Base-by-base conservation (phyloP, 257 asterid species). In the Galeopsis tetrahit region DNA sequence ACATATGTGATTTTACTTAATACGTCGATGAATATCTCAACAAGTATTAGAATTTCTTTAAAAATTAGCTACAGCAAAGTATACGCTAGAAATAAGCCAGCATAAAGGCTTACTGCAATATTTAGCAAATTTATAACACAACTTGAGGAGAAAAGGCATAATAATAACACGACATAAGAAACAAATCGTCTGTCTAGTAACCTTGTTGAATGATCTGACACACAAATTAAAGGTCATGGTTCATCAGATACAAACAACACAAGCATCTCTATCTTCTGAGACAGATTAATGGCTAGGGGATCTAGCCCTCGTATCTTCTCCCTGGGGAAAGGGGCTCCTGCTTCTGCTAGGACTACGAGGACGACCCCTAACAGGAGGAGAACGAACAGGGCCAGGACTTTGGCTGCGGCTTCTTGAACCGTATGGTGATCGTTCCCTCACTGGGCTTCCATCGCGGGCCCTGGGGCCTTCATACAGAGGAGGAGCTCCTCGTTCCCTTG, bases 361-460 rank as follows among this genome's bases (percentile, higher is more conserved):
- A 2, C 84, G 78, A 60, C 59, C 81, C 67, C 86, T 72, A 5
- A 58, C 81, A 0, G 87, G 87, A 6, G 97, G 98, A 68, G 87
- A 78, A 3, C 44, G 74, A 15, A 56, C 87, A n/a, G 74, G 80
- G 7, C 63, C 86, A 0, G 80, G 90, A 31, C 87, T 86, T 42
- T 56, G 88, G 78, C 85, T 83, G 61, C 84, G 88, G 80, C 88
- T 82, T 56, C 87, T 76, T 4, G 86, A 79, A 35, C 84, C 90
- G 53, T 72, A 82, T 0, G 90, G 85, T 0, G 81, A 82, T 0
- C 81, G 82, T 60, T 78, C 94, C 70, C 78, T 83, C 34, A 59
- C 86, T 1, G 96, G 98, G 56, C 87, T 88, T 44, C 76, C 86
- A 67, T 87, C 83, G 53, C 67, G 82, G 52, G 84, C 79, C 81